Base-by-base conservation (phyloP, 1,139 yeast genomes). In the Neolecta irregularis region DNA sequence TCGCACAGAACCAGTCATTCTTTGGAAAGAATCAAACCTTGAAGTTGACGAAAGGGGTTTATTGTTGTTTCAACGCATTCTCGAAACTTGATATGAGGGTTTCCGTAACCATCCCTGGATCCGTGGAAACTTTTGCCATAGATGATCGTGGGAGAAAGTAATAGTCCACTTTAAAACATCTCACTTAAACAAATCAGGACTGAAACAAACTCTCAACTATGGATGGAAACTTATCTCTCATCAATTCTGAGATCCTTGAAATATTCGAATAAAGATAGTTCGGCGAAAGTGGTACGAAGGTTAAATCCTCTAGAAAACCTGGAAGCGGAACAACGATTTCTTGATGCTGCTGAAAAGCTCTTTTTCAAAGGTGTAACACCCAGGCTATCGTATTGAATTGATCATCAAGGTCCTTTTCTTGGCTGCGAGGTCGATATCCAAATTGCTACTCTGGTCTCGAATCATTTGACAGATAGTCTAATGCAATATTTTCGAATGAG, bases 181-280 rank as follows among this genome's bases (percentile, higher is more conserved):
- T 18, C 8, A 17, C 28, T 16, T 22, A 30, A 22, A 24, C 17
- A 24, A 9, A 28, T 8, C 11, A 43, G 46, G 24, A 42, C 30
- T 19, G 41, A 39, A 19, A 57, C 61, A 9, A 52, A 56, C 11
- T 62, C 60, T 1, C 51, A 53, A 21, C 41, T 68, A 24, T 85
- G 96, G 96, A 62, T 64, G 23, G 95, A 88, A 52, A 69, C 92
- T 0, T 79, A 72, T 53, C 73, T 81, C 34, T 72, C 81, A 42
- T 68, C 78, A 2, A 62, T 83, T 46, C 68, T 81, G 30, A 64
- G 98, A 47, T 62, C 81, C 16, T 53, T 85, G 19, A 57, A 81
- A 32, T 78, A 72, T 44, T 65, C 74, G 26, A 83, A 75, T 45
- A 79, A 69, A 65, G 51, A 70, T 57, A 71, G 70, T 73, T 38